Base-by-base conservation (phyloP, 192 early-diverging fungal genomes). In the Gorgonomyces haynaldii region DNA sequence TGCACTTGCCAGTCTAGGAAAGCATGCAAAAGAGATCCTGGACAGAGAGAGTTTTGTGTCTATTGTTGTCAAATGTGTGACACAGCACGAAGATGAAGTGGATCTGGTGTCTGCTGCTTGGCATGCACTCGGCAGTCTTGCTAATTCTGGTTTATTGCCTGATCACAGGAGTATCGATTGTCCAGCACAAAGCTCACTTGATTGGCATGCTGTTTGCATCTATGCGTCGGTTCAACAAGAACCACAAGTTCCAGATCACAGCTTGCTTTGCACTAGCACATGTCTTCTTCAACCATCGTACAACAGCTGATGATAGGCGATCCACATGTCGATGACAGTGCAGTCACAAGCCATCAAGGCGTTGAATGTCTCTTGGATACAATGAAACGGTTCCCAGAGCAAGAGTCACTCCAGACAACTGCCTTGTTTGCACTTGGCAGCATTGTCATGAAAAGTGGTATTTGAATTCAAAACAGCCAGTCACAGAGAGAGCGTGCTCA, bases 251-350 rank as follows among this genome's bases (percentile, higher is more conserved):
- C 44, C 56, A 58, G 28, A 64, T 64, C 44, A 58, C 62, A 1
- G 62, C 62, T 2, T 64, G 52, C 26, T 64, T 58, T 55, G 55
- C 62, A 5, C n/a, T 64, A 2, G 62, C 56, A 0, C 62, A 64
- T 28, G 23, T 58, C 21, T 23, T 38, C 3, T 48, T 49, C 24
- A 28, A 24, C 8, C 31, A 34, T 28, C 6, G 46, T 24, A 1
- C 9, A 20, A 20, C 16, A 41, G 6, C 0, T 21, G 8, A 41
- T 8, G 9, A 24, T 10, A 24, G 8, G 5, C 9, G 21, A 20
- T 41, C 5, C 16, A n/a, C 23, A 49, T 29, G 36, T 32, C 5
- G 46, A 49, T 28, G 42, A 43, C 13, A 5, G 17, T 0, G 15
- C 29, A 2, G 26, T 43, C 16, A 15, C 23, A 9, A 43, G 29